Conservation (phyloP, 345 rosid genomes). For the Melaleuca quinquenervia region DNA sequence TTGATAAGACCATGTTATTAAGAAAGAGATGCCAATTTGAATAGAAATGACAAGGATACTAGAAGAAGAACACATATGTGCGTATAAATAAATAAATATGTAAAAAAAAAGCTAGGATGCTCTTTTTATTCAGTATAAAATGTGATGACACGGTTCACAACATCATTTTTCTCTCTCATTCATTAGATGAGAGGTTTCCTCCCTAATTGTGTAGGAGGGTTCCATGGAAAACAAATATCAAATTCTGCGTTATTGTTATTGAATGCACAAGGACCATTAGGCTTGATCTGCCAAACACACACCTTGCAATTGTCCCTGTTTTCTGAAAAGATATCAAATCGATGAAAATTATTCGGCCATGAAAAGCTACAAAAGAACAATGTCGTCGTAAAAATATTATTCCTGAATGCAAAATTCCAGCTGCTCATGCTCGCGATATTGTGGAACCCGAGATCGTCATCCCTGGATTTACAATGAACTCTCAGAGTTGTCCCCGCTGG, state of each 20-base stretch:
- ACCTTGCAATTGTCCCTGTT: neutral
- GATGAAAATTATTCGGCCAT: too few relatives aligned
- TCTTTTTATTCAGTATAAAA: too few relatives aligned
- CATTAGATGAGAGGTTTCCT: too few relatives aligned
- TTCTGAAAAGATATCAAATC: neutral
- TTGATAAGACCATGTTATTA: neutral
- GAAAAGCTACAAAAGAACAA: neutral
- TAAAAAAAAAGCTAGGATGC: too few relatives aligned
- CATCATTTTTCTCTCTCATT: neutral
- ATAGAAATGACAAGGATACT: neutral
- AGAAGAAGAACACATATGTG: neutral
- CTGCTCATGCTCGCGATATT: neutral
- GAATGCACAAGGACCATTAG: neutral
- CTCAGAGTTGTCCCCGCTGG: neutral
- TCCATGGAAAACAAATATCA: neutral
- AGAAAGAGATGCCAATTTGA: neutral
- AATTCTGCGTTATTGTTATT: too few relatives aligned
- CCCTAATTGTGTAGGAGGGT: too few relatives aligned
- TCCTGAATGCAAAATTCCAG: neutral
- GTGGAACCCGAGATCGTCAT: neutral
- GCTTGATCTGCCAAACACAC: neutral
- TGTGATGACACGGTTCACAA: neutral
- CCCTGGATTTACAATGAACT: neutral
- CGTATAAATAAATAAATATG: too few relatives aligned
- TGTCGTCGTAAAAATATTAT: accelerated